Base-by-base conservation (phyloP, 192 early-diverging fungal genomes). In the Helicostylum pulchrum region DNA sequence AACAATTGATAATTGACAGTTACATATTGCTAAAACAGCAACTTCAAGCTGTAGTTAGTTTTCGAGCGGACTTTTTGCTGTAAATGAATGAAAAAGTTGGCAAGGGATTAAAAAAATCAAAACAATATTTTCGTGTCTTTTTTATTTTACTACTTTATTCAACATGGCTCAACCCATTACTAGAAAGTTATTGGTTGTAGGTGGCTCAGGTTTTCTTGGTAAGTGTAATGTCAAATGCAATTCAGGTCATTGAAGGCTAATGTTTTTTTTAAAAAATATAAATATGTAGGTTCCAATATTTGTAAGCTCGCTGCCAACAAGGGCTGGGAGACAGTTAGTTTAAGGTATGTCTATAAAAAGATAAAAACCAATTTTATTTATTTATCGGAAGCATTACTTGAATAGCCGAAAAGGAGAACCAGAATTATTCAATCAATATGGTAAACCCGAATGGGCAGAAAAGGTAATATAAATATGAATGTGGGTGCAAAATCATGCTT, bases 131-230 rank as follows among this genome's bases (percentile, higher is more conserved):
- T 26, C 36, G 36, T 39, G 36, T 39, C 9, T 10, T 39, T 39
- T 39, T 39, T 39, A 5, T 36, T 39, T 39, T 39, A 9, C 5
- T 39, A 6, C 9, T 9, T 39, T 39, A 10, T 39, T 39, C 36
- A 39, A 39, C 36, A 66, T 66, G 65, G n/a, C 55, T 30, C 54
- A 66, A 43, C 11, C 73, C 39, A 11, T 66, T 19, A 51, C 67
- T 58, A 52, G 52, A 30, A 79, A 73, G 32, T 62, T 87, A 12
- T 74, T 87, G 50, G 86, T 87, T 4, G 86, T 85, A 9, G 86
- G 86, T 48, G 86, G 86, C 3, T 73, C 79, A 4, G 86, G 86
- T 15, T 85, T 81, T 66, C 59, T 87, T 20, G 86, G 86, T 71
- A 76, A 77, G 67, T 2, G 47, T 19, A 1, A 32, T 23, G 42